phyloP scores from a whole-genome alignment of 2,329 filamentous ascomycete species.

The Penicillium concentricum region DNA sequence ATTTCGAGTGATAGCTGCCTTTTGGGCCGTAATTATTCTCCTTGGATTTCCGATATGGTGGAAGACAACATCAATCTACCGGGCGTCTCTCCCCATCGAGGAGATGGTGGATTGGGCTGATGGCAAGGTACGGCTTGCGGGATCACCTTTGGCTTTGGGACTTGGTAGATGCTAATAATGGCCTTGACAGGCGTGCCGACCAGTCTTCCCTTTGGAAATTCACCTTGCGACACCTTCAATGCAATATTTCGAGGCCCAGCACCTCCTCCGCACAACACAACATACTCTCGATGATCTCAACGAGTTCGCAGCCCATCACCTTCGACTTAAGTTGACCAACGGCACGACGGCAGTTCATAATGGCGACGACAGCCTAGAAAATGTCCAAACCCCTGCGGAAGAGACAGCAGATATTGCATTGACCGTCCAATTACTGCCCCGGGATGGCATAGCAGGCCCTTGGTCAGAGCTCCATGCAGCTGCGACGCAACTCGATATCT shows the following conservation, averaged over 20 bases:
- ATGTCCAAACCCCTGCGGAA: slow-evolving; percentile 6
- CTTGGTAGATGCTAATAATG: slow-evolving; percentile 7
- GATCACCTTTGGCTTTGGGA: neutral
- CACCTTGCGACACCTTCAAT: slow-evolving; percentile 69
- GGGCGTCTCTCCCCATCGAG: slow-evolving; percentile 76
- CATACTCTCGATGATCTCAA: slow-evolving; percentile 82
- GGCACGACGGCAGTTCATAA: slow-evolving; percentile 10
- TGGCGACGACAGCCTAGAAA: slow-evolving; percentile 10
- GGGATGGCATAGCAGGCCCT: slow-evolving; percentile 47
- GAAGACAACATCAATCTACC: slow-evolving; percentile 88
- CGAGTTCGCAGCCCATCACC: slow-evolving; percentile 79
- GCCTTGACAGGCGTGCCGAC: slow-evolving; percentile 69
- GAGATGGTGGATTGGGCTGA: slow-evolving; percentile 91
- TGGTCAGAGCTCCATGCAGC: slow-evolving; percentile 67
- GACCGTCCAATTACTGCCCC: slow-evolving; percentile 66
- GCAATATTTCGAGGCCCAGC: slow-evolving; percentile 65
- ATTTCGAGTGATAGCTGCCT: slow-evolving; percentile 75
- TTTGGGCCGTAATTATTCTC: slow-evolving; percentile 82
- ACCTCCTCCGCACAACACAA: slow-evolving; percentile 77
- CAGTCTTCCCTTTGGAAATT: slow-evolving; percentile 83
- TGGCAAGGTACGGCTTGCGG: slow-evolving; percentile 63
- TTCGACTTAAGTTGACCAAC: slow-evolving; percentile 66
- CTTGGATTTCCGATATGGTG: slow-evolving; percentile 94
- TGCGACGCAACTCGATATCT: slow-evolving; percentile 70
- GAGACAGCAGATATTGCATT: slow-evolving; percentile 56